Evolutionary conservation across 352 stramenopile genomes (phyloP).

Genomic region (Phytophthora sojae): DNA sequence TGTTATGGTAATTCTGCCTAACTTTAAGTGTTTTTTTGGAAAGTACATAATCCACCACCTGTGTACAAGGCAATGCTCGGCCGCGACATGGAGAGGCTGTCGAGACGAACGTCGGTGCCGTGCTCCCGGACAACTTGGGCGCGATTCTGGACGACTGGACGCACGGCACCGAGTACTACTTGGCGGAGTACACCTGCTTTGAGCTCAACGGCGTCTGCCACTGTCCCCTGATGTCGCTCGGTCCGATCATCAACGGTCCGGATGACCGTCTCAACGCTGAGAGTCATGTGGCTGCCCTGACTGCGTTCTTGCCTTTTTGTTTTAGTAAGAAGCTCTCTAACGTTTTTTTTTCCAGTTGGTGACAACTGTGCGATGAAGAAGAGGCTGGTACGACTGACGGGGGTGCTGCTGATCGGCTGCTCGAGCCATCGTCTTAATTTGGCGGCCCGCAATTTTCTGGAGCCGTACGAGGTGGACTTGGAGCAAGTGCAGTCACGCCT

Average conservation of each 20-base stretch:
- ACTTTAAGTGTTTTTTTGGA: neutral
- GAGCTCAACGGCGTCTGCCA: neutral
- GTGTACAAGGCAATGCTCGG: neutral
- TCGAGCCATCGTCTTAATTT: conserved; percentile 12
- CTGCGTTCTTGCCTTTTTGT: conserved; percentile 13
- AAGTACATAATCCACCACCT: neutral
- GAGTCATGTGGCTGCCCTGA: conserved; percentile 2
- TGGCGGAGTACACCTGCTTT: conserved; percentile 2
- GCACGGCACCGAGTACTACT: conserved; percentile 7
- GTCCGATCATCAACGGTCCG: conserved; percentile 3
- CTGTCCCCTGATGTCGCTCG: conserved; percentile 6
- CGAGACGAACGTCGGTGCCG: neutral
- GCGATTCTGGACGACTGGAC: conserved; percentile 7
- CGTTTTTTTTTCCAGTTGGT: conserved; percentile 8
- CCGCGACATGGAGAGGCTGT: neutral
- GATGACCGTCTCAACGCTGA: neutral
- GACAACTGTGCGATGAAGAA: conserved; percentile 21
- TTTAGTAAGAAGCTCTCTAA: conserved; percentile 13
- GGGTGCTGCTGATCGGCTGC: neutral
- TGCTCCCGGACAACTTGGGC: neutral
- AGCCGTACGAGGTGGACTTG: conserved; percentile 1
- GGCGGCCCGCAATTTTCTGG: neutral
- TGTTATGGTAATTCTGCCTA: neutral
- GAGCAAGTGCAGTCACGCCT: conserved; percentile 16
- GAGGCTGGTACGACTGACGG: neutral